phyloP scores from a whole-genome alignment of 1,284 basidiomycete species.

The Pyrrhoderma noxium region DNA sequence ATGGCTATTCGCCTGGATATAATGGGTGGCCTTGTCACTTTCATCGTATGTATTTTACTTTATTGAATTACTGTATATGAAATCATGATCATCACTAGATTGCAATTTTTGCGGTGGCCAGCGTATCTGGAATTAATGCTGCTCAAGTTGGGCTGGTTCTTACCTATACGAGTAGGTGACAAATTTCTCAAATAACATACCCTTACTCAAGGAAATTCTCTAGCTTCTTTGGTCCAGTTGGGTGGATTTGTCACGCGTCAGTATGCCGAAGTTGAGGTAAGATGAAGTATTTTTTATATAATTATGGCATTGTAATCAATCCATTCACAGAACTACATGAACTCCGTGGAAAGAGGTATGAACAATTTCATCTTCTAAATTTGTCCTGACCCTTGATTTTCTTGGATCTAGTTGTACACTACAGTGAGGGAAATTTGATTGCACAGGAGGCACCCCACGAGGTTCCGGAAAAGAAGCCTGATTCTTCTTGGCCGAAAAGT shows the following conservation, averaged over 20 bases:
- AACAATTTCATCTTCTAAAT: conserved; percentile 11
- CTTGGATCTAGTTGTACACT: conserved; percentile 43
- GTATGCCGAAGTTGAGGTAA: conserved; percentile 58
- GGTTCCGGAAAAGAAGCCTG: conserved; percentile 44
- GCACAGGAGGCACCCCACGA: conserved; percentile 63
- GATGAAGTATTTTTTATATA: too few species aligned
- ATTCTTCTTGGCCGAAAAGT: conserved; percentile 41
- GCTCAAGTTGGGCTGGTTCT: conserved; percentile 69
- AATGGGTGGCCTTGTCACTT: conserved; percentile 59
- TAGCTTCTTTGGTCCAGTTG: conserved; percentile 48
- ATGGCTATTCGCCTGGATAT: conserved; percentile 75
- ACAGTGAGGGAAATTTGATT: conserved; percentile 45
- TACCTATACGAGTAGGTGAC: conserved; percentile 49
- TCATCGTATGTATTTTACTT: conserved; percentile 42
- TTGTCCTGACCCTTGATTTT: conserved; percentile 3
- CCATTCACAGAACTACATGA: conserved; percentile 70
- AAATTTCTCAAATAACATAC: conserved; percentile 10
- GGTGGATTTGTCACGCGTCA: conserved; percentile 52
- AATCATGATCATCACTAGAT: conserved; percentile 29
- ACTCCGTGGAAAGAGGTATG: conserved; percentile 61
- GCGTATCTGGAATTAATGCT: conserved; percentile 49
- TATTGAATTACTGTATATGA: background rate
- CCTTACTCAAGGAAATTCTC: conserved; percentile 6
- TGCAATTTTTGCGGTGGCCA: conserved; percentile 44
- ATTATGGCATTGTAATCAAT: too few species aligned